Evolutionary conservation across 2,329 filamentous ascomycete genomes (phyloP).

Genomic region (Talaromyces sp.): DNA sequence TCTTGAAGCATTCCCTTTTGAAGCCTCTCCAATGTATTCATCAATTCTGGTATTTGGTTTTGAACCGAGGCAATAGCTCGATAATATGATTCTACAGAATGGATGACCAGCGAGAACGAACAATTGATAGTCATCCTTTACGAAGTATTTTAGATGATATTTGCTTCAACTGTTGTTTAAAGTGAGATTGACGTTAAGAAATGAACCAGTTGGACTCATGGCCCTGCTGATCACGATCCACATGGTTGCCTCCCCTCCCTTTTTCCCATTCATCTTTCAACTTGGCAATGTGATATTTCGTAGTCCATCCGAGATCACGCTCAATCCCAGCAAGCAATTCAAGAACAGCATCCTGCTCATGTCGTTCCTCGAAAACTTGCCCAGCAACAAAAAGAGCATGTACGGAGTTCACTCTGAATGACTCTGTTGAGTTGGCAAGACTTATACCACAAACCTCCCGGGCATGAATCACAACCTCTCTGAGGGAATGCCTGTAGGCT

Average conservation of each 20-base stretch:
- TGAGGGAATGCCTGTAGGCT: conserved; percentile 55
- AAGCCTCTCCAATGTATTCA: too few species aligned
- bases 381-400: conserved; percentile 25
- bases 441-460: conserved; percentile 60
- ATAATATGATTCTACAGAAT: too few species aligned
- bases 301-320: conserved; percentile 17
- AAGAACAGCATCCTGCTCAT: conserved; percentile 16
- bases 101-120: too few species aligned
- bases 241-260: conserved; percentile 23
- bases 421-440: conserved; percentile 54
- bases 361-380: conserved; percentile 50
- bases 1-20: too few species aligned
- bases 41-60: too few species aligned
- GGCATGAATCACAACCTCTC: conserved; percentile 54
- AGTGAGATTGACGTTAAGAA: not conserved
- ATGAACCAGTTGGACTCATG: conserved; percentile 2
- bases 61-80: too few species aligned
- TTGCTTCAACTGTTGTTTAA: too few species aligned
- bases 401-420: conserved; percentile 44
- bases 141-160: too few species aligned
- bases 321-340: conserved; percentile 18
- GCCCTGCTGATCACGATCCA: conserved; percentile 1
- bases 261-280: conserved; percentile 15
- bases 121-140: too few species aligned
- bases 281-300: conserved; percentile 16